Percentiles rank a stretch among this genome's conserved stretches.
Conservation (phyloP, 164 flowering plant genomes). For the Brasenia schreberi region DNA sequence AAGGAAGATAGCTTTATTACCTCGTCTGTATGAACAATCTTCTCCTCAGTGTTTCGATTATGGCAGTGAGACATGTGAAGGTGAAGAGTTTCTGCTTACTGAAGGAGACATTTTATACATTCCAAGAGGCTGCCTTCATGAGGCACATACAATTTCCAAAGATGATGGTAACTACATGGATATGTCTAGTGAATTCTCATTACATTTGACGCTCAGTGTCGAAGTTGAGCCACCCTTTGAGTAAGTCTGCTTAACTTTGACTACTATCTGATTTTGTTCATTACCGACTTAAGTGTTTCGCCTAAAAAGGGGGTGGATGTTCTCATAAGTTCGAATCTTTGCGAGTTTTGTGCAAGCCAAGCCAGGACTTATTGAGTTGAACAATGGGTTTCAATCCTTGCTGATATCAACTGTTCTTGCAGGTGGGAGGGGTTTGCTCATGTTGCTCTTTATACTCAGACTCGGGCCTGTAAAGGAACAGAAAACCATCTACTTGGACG, state of each 20-base stretch:
- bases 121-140: slow-evolving; percentile 73
- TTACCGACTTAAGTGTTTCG: background rate
- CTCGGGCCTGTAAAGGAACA: slow-evolving; percentile 1
- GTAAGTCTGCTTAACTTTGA: slow-evolving; percentile 28
- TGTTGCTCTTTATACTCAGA: slow-evolving; percentile 51
- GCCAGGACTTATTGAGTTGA: background rate
- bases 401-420: slow-evolving; percentile 4
- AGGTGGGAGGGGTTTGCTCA: slow-evolving; percentile 81
- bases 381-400: background rate
- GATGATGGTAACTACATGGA: slow-evolving; percentile 8
- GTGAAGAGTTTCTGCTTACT: slow-evolving; percentile 27
- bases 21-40: slow-evolving; percentile 54
- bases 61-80: slow-evolving; percentile 8
- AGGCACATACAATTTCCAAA: slow-evolving; percentile 37
- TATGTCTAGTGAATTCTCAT: slow-evolving; percentile 28
- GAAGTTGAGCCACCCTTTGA: slow-evolving; percentile 80
- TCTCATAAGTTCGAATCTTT: too few species aligned
- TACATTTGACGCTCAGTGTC: slow-evolving; percentile 64
- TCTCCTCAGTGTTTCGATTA: slow-evolving; percentile 9
- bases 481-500: slow-evolving; percentile 3
- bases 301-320: background rate
- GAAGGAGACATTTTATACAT: slow-evolving; percentile 74
- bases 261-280: background rate
- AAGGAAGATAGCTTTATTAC: slow-evolving; percentile 24
- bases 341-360: too few species aligned